Evolutionary conservation across 495 filamentous ascomycete genomes (phyloP).

Genomic region (Filosporella fistucella): DNA sequence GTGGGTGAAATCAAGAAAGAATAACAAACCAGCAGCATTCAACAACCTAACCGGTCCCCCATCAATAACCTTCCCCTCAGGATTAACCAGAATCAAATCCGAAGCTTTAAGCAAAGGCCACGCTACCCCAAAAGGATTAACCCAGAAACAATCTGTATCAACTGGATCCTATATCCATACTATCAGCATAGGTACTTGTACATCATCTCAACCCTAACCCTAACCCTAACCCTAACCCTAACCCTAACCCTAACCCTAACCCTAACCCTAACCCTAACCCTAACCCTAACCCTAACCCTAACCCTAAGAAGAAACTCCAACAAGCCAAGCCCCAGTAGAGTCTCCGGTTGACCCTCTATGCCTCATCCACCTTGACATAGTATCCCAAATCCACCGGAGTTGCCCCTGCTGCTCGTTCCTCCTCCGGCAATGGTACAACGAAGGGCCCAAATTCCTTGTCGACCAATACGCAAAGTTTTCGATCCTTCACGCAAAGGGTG

Average conservation of each 20-base stretch:
- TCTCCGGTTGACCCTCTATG: too few relatives aligned
- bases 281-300: too few relatives aligned
- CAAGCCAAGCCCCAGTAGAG: too few relatives aligned
- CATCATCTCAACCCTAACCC: background rate
- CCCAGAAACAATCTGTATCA: slow-evolving; percentile 68
- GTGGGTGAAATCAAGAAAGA: too few relatives aligned
- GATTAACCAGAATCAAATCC: slow-evolving; percentile 68
- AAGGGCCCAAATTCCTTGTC: background rate
- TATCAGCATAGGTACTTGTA: too few relatives aligned
- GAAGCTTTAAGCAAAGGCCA: slow-evolving; percentile 66
- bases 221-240: too few relatives aligned
- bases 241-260: background rate
- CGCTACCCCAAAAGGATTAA: slow-evolving; percentile 72
- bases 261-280: too few relatives aligned
- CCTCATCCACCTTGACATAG: background rate
- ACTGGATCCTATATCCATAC: slow-evolving; percentile 61
- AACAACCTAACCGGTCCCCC: slow-evolving; percentile 58
- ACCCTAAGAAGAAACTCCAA: too few relatives aligned
- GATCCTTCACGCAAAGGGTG: background rate
- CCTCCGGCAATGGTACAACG: background rate
- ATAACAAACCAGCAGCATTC: slow-evolving; percentile 51
- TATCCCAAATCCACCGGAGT: background rate
- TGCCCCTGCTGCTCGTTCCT: background rate
- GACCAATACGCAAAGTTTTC: background rate
- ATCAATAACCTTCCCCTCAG: slow-evolving; percentile 61